Evolutionary conservation across 2,329 filamentous ascomycete species (phyloP).

Genomic region (Fonsecaea pugnacius): DNA sequence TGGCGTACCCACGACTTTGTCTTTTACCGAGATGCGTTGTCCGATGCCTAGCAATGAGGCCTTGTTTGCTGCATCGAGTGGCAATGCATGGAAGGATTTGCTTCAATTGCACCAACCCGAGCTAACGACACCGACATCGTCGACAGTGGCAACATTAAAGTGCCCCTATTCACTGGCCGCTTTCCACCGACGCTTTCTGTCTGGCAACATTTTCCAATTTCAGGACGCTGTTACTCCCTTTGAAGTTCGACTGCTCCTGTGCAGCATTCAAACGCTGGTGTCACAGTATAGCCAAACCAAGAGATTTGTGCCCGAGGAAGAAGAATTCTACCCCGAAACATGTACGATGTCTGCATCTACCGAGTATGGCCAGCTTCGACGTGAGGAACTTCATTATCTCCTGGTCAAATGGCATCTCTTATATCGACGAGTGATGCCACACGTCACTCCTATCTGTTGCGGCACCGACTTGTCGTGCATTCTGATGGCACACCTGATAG

Average conservation of each 20-base stretch:
- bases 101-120: not conserved
- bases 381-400: not conserved
- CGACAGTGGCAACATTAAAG: not conserved
- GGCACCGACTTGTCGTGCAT: constrained; percentile 8
- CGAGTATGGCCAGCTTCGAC: not conserved
- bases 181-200: constrained; percentile 8
- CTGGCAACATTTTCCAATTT: constrained; percentile 9
- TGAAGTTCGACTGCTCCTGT: constrained; percentile 8
- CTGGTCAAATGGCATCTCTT: not conserved
- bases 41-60: not conserved
- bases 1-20: not conserved
- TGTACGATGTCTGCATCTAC: not conserved
- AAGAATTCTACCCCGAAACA: not conserved
- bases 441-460: not conserved
- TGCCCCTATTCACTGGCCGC: not conserved
- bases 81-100: not conserved
- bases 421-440: not conserved
- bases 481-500: constrained; percentile 9
- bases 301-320: not conserved
- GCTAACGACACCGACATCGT: not conserved
- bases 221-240: constrained; percentile 9
- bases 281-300: constrained; percentile 12
- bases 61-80: not conserved
- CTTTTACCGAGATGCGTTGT: not conserved
- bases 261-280: constrained; percentile 6